A percentile compares a stretch with the other conserved stretches of the same genome.
phyloP scores from a whole-genome alignment of 2,329 filamentous ascomycete species.

The Endocalyx cinctus region DNA sequence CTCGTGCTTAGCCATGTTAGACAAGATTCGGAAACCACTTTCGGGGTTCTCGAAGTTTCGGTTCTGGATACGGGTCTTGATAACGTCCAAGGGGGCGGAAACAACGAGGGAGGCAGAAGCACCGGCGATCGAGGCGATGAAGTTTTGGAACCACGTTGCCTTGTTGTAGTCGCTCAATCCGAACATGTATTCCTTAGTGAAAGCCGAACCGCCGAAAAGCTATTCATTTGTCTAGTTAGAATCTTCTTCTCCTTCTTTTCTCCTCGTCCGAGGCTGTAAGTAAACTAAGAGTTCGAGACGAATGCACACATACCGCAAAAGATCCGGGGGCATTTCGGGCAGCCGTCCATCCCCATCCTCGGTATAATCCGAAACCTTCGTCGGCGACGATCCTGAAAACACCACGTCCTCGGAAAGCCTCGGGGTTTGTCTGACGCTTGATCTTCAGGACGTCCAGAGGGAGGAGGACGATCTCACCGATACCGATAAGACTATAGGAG shows the following conservation, averaged over 20 bases:
- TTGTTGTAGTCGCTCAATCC: slow-evolving; percentile 90
- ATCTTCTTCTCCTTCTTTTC: too few relatives aligned
- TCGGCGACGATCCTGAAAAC: slow-evolving; percentile 85
- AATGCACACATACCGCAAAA: slow-evolving; percentile 72
- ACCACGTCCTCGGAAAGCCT: slow-evolving; percentile 92
- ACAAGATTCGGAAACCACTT: slow-evolving; percentile 84
- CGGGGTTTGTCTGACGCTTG: slow-evolving; percentile 98
- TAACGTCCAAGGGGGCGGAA: slow-evolving; percentile 92
- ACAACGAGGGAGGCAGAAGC: slow-evolving; percentile 93
- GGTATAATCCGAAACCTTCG: slow-evolving; percentile 92
- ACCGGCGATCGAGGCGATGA: slow-evolving; percentile 90
- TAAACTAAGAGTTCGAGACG: not conserved
- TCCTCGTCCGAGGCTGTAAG: not conserved
- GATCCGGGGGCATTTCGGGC: slow-evolving; percentile 95
- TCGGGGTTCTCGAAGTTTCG: slow-evolving; percentile 98
- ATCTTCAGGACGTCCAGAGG: slow-evolving; percentile 98
- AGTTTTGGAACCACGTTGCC: slow-evolving; percentile 93
- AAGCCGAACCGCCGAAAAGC: slow-evolving; percentile 96
- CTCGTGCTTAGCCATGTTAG: slow-evolving; percentile 91
- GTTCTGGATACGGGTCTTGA: slow-evolving; percentile 98
- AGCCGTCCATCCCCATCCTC: slow-evolving; percentile 96
- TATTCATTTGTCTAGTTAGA: slow-evolving; percentile 33
- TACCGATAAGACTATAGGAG: slow-evolving; percentile 82
- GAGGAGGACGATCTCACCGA: slow-evolving; percentile 92
- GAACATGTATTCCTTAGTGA: slow-evolving; percentile 96